A percentile compares a stretch with the other conserved stretches of the same genome.
These are phyloP conservation scores for Trametes pubescens DNA, from an alignment of 1,284 basidiomycete genomes.

Conservation along the genomic window DNA sequence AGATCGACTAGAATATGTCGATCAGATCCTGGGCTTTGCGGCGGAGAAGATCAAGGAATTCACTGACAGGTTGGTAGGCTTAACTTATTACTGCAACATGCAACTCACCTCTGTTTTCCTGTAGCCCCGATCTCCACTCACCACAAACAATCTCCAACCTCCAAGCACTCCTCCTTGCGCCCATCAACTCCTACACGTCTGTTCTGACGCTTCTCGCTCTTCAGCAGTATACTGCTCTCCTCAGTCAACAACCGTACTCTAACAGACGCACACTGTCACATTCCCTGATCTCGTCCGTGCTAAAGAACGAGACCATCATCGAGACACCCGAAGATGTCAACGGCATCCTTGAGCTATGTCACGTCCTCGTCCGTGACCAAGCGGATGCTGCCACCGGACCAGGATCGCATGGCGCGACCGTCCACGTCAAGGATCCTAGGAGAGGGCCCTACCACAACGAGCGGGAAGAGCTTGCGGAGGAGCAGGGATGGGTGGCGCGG, in stretches of 20 bases:
- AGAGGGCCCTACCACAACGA: conserved; percentile 69
- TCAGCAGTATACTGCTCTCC: conserved; percentile 84
- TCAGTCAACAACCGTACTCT: conserved; percentile 86
- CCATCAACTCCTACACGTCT: conserved; percentile 94
- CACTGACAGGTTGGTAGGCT: conserved; percentile 67
- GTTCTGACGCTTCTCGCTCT: conserved; percentile 94
- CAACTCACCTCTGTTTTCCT: neutral
- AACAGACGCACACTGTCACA: conserved; percentile 91
- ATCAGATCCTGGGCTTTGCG: conserved; percentile 91
- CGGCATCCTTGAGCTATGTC: conserved; percentile 89
- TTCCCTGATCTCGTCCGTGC: conserved; percentile 88
- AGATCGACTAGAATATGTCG: conserved; percentile 93
- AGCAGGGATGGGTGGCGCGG: conserved; percentile 96
- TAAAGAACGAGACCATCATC: conserved; percentile 94
- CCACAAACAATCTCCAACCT: conserved; percentile 89
- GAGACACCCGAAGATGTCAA: conserved; percentile 91
- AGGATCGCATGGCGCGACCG: conserved; percentile 42
- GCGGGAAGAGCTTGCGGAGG: conserved; percentile 91
- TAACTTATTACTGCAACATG: neutral
- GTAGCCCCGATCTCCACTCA: conserved; percentile 86
- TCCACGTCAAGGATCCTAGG: conserved; percentile 58
- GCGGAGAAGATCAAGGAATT: conserved; percentile 87
- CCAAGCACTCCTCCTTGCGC: conserved; percentile 88
- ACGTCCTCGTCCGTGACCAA: conserved; percentile 91
- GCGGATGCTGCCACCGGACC: conserved; percentile 65